Conservation (phyloP, 169 alveolate species). For the Babesia ovis region DNA sequence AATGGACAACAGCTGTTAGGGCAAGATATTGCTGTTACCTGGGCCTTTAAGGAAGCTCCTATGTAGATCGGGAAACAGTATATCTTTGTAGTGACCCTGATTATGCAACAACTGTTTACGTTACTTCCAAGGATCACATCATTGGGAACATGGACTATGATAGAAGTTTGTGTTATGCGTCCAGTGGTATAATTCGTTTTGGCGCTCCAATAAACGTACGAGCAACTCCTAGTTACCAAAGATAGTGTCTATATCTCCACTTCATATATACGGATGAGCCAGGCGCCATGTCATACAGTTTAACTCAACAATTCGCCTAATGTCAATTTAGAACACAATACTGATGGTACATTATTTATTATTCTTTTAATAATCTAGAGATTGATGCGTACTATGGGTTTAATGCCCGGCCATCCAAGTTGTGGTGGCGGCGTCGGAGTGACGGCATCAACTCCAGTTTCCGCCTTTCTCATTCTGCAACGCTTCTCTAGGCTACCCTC, state of each 20-base stretch:
- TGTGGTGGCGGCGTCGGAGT: not conserved
- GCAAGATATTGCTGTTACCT: slow-evolving; percentile 42
- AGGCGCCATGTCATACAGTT: not conserved
- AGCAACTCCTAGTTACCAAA: no score
- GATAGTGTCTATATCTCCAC: no score
- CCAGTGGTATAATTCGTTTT: no score
- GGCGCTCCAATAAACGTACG: no score
- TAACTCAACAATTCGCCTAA: not conserved
- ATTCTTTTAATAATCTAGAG: not conserved
- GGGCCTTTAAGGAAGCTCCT: slow-evolving; percentile 60
- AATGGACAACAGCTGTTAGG: slow-evolving; percentile 62
- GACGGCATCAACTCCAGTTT: slow-evolving; percentile 2
- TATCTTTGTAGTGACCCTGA: no score
- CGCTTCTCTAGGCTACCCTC: not conserved
- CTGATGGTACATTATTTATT: not conserved
- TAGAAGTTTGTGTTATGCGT: no score
- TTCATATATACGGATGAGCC: no score
- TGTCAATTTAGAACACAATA: not conserved
- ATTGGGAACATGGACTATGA: no score
- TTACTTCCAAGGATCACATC: no score
- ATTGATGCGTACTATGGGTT: not conserved
- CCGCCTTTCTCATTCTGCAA: not conserved
- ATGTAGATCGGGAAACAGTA: no score
- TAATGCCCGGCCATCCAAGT: not conserved
- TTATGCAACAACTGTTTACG: no score